Evolutionary conservation across 1,139 yeast species (phyloP).

Genomic region (Hemisphaericaspora xylanilytica): DNA sequence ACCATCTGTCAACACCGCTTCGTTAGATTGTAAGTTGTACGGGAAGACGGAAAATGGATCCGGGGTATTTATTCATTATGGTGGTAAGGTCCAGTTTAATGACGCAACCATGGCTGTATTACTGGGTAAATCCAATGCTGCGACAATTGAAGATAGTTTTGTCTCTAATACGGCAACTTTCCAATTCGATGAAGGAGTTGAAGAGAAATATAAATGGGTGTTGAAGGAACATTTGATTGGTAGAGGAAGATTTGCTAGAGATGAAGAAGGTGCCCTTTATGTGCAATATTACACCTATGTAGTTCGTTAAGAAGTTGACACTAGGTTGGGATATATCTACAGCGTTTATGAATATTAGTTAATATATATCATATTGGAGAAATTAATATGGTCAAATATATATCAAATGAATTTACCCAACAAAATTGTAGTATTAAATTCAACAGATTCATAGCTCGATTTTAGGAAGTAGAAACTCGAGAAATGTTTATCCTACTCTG

Average conservation of each 20-base stretch:
- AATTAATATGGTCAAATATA: background rate
- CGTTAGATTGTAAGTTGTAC: conserved; percentile 50
- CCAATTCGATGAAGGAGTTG: conserved; percentile 35
- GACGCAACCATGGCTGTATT: conserved; percentile 35
- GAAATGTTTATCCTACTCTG: too few species aligned
- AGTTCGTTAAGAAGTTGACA: conserved; percentile 13
- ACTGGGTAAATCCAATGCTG: conserved; percentile 22
- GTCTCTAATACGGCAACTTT: conserved; percentile 47
- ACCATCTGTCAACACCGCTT: conserved; percentile 26
- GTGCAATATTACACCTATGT: conserved; percentile 53
- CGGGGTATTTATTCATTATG: conserved; percentile 41
- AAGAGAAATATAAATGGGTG: conserved; percentile 48
- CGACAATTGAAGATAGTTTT: conserved; percentile 45
- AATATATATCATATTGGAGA: background rate
- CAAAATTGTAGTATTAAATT: too few species aligned
- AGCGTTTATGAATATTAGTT: background rate
- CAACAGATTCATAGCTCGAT: too few species aligned
- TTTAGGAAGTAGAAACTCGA: too few species aligned
- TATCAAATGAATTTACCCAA: too few species aligned
- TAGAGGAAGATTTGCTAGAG: conserved; percentile 53
- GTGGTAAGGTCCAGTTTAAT: conserved; percentile 43
- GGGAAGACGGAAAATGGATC: conserved; percentile 40
- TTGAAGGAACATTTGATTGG: conserved; percentile 45
- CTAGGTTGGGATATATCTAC: too few species aligned
- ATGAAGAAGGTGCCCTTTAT: conserved; percentile 34